Base-by-base conservation (phyloP, 192 early-diverging fungal species). In the Coemansia sp. region DNA sequence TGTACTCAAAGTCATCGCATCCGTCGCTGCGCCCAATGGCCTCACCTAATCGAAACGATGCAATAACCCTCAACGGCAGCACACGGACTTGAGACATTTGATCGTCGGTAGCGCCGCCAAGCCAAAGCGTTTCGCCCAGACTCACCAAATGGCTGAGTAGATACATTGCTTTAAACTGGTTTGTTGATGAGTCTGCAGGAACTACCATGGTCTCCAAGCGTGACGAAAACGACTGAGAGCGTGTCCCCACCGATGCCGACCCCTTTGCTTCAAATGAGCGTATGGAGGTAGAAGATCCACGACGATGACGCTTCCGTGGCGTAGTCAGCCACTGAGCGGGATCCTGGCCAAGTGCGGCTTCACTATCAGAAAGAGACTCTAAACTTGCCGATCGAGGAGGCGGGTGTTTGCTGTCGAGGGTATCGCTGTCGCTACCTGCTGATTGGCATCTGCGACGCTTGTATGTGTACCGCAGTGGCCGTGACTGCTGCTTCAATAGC, bases 301-400 rank as follows among this genome's bases (percentile, higher is more conserved):
- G 63, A 31, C 66, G 60, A 26, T 50, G 58, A 2, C 71, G 71
- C 56, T 80, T 80, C 5, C 72, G 77, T 5, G 77, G 77, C 5
- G 77, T 80, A 3, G 77, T 71, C 31, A 80, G 72, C 77, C 71
- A 80, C 11, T 56, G 65, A 1, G 77, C 77, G 3, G 77, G 77
- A 31, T 80, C 71, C 47, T 64, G 63, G 15, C 66, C 57, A 15
- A 62, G 23, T 2, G 66, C 47, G 5, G 64, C 28, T 36, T 70
- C 76, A 47, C 58, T 58, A 52, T 73, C 68, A 0, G 76, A 79
- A 10, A 70, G 61, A 26, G 76, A 60, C 5, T 64, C 68, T 37
- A 62, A 21, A 28, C 71, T 79, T 24, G 71, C 21, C 5, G 76
- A 73, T 21, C 71, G 42, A 3, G 21, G 23, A 3, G 53, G 51